Evolutionary conservation across 768 basidiomycete genomes (phyloP).

Genomic region (Lepiota venenata): DNA sequence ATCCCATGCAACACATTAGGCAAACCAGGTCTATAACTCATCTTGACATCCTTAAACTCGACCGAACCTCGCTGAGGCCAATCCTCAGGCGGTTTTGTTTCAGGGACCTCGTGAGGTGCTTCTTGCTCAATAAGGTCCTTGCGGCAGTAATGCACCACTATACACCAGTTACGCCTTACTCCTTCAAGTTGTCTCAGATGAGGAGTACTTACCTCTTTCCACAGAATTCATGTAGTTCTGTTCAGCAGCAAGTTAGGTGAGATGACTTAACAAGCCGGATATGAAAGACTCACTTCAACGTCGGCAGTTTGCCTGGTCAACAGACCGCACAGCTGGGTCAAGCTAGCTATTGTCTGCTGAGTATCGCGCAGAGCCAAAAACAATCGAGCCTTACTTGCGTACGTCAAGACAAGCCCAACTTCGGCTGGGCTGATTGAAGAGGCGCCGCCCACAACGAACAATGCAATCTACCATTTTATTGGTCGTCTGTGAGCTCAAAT

Average conservation of each 20-base stretch:
- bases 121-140: slow-evolving; percentile 56
- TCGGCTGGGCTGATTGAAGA: slow-evolving; percentile 60
- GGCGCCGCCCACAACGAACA: slow-evolving; percentile 57
- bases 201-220: slow-evolving; percentile 40
- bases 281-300: slow-evolving; percentile 45
- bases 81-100: slow-evolving; percentile 46
- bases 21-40: slow-evolving; percentile 69
- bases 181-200: neutral
- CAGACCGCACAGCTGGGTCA: slow-evolving; percentile 51
- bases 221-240: slow-evolving; percentile 68
- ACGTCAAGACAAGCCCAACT: slow-evolving; percentile 71
- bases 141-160: slow-evolving; percentile 54
- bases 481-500: neutral
- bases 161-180: neutral
- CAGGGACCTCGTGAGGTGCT: slow-evolving; percentile 57
- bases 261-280: neutral
- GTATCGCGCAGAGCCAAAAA: neutral
- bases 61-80: slow-evolving; percentile 68
- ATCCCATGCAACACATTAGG: slow-evolving; percentile 69
- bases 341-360: slow-evolving; percentile 30
- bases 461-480: slow-evolving; percentile 44
- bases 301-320: slow-evolving; percentile 61
- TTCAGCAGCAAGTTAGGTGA: neutral
- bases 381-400: slow-evolving; percentile 38
- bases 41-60: slow-evolving; percentile 53